These are phyloP conservation scores for Phyllosticta capitalensis DNA, from an alignment of 2,329 filamentous ascomycete genomes.

Conservation along the genomic window DNA sequence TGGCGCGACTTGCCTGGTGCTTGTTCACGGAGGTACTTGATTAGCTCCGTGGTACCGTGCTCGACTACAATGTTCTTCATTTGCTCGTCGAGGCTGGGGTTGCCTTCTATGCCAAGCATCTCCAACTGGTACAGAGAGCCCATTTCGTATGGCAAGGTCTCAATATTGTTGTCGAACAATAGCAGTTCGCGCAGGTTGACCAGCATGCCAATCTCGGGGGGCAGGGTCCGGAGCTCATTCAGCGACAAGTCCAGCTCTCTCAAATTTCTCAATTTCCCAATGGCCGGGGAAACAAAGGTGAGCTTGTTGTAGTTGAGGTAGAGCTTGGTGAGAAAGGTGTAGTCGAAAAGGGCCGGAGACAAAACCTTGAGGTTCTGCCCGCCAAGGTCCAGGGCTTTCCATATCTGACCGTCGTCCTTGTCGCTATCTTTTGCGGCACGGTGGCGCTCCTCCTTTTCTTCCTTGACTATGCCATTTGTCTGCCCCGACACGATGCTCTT, in stretches of 20 bases:
- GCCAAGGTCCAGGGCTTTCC: constrained; percentile 88
- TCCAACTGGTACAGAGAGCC: constrained; percentile 84
- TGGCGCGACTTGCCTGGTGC: constrained; percentile 60
- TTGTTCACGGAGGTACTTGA: constrained; percentile 73
- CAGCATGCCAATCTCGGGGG: constrained; percentile 92
- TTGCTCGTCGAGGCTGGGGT: constrained; percentile 66
- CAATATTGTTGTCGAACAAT: constrained; percentile 84
- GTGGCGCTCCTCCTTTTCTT: constrained; percentile 51
- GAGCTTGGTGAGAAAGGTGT: constrained; percentile 81
- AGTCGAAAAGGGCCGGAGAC: constrained; percentile 68
- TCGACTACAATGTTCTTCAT: constrained; percentile 77
- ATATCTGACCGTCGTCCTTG: constrained; percentile 56
- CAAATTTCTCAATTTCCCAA: constrained; percentile 74
- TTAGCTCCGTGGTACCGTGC: constrained; percentile 74
- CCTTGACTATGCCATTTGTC: constrained; percentile 40
- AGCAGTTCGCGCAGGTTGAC: constrained; percentile 79
- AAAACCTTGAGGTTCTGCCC: constrained; percentile 89
- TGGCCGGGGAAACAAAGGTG: constrained; percentile 63
- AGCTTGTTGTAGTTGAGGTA: constrained; percentile 93
- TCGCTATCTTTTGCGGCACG: constrained; percentile 51
- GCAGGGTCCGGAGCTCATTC: constrained; percentile 74
- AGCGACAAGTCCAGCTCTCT: constrained; percentile 78
- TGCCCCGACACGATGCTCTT: constrained; percentile 51
- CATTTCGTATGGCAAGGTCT: constrained; percentile 72
- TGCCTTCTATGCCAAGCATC: constrained; percentile 84